Conservation (phyloP, 2,329 filamentous ascomycete genomes). For the Cercospora sp. region DNA sequence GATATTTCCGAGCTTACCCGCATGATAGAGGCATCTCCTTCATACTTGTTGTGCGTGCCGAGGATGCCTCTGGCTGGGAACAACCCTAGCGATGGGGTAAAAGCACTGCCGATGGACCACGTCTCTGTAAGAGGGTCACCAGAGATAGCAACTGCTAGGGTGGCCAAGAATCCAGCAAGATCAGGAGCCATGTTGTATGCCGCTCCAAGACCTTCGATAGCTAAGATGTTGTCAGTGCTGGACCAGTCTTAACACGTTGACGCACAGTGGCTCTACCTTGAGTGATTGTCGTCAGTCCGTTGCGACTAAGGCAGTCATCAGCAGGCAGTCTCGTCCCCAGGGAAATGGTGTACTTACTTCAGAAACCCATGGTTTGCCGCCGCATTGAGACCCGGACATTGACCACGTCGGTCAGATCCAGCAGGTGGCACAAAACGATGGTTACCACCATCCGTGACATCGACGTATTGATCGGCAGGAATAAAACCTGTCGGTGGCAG, state of each 20-base stretch:
- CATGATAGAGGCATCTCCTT: not conserved
- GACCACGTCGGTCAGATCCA: no score
- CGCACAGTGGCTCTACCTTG: not conserved
- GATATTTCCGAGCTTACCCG: not conserved
- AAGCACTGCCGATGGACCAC: not conserved
- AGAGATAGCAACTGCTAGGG: not conserved
- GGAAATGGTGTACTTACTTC: no score
- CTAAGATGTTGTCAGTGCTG: not conserved
- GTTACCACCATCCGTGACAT: no score
- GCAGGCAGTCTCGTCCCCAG: no score
- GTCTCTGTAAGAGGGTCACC: constrained; percentile 21
- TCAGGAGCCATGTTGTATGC: constrained; percentile 3
- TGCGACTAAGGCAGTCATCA: no score
- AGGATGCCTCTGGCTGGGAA: not conserved
- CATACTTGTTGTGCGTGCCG: not conserved
- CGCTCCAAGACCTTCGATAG: not conserved
- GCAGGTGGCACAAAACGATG: no score
- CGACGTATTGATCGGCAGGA: no score
- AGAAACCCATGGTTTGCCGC: no score
- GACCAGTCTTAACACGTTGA: not conserved
- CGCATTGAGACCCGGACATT: no score
- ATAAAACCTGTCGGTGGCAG: no score
- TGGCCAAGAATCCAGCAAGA: constrained; percentile 1
- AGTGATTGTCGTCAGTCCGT: no score
- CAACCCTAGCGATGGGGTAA: not conserved